Percentiles rank a stretch among this genome's conserved stretches.
phyloP scores from a whole-genome alignment of 2,329 filamentous ascomycete species.

The Penicillium concentricum region DNA sequence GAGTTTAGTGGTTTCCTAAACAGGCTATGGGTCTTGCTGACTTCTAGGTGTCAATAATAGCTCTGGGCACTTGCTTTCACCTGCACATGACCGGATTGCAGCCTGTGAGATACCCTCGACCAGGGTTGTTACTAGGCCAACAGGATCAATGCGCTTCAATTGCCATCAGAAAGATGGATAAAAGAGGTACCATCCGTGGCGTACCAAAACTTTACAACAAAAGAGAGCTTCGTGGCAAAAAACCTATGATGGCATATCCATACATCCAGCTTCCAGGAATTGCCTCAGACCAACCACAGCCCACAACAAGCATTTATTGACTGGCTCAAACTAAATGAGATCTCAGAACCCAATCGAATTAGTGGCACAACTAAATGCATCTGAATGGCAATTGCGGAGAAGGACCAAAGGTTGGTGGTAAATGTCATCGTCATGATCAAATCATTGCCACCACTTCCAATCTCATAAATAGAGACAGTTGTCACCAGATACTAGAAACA shows the following conservation, averaged over 20 bases:
- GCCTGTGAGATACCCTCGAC: background rate
- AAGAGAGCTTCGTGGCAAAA: constrained; percentile 12
- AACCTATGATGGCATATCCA: constrained; percentile 3
- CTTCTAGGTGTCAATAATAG: too few relatives aligned
- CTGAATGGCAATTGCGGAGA: constrained; percentile 16
- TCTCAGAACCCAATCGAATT: constrained; percentile 13
- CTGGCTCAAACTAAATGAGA: background rate
- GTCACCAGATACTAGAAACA: background rate
- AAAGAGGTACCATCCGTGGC: background rate
- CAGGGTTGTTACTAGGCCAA: background rate
- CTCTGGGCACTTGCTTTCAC: background rate
- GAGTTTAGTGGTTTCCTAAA: too few relatives aligned
- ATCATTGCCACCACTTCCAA: constrained; percentile 30
- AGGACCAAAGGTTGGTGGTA: constrained; percentile 15
- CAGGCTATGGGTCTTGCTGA: too few relatives aligned
- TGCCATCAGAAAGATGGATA: background rate
- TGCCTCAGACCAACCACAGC: background rate
- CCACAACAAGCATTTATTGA: background rate
- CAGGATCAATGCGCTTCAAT: background rate
- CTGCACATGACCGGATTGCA: background rate
- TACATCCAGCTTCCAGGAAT: constrained; percentile 1
- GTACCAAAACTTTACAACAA: background rate
- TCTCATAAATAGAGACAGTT: constrained; percentile 13
- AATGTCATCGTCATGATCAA: constrained; percentile 32
- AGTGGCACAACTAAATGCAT: constrained; percentile 15